Percentiles rank a stretch among this genome's conserved stretches.
These are phyloP conservation scores for Boletus hoseneyae DNA, from an alignment of 1,284 basidiomycete species.

Conservation along the genomic window DNA sequence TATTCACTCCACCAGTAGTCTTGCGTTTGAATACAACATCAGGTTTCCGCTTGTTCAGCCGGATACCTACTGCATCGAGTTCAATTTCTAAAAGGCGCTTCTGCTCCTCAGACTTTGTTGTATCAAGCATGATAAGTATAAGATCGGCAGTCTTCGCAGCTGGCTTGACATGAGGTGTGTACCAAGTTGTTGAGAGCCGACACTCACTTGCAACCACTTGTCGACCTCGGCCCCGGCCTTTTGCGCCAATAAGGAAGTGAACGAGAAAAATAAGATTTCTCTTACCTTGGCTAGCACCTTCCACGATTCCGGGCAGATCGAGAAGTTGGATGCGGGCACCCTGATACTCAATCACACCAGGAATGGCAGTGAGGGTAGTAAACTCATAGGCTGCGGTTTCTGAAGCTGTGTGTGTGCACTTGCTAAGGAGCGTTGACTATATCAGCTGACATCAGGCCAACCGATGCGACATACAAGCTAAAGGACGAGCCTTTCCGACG, in stretches of 20 bases:
- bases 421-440: slow-evolving; percentile 90
- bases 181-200: not conserved
- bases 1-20: slow-evolving; percentile 85
- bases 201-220: slow-evolving; percentile 85
- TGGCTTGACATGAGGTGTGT: slow-evolving; percentile 19
- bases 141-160: slow-evolving; percentile 96
- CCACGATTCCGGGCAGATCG: slow-evolving; percentile 97
- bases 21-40: slow-evolving; percentile 86
- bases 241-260: not conserved
- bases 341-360: slow-evolving; percentile 91
- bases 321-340: slow-evolving; percentile 92
- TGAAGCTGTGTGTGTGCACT: slow-evolving; percentile 88
- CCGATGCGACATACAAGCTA: not conserved
- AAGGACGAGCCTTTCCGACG: slow-evolving; percentile 72
- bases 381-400: slow-evolving; percentile 95
- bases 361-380: slow-evolving; percentile 92
- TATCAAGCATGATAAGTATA: slow-evolving; percentile 93
- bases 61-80: slow-evolving; percentile 94
- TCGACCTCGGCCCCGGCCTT: slow-evolving; percentile 87
- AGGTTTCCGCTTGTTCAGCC: slow-evolving; percentile 86
- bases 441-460: slow-evolving; percentile 10
- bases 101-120: slow-evolving; percentile 95
- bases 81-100: slow-evolving; percentile 86
- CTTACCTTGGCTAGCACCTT: slow-evolving; percentile 85
- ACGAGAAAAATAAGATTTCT: not conserved